Conservation (phyloP, 495 filamentous ascomycete species). For the Physcia stellaris region DNA sequence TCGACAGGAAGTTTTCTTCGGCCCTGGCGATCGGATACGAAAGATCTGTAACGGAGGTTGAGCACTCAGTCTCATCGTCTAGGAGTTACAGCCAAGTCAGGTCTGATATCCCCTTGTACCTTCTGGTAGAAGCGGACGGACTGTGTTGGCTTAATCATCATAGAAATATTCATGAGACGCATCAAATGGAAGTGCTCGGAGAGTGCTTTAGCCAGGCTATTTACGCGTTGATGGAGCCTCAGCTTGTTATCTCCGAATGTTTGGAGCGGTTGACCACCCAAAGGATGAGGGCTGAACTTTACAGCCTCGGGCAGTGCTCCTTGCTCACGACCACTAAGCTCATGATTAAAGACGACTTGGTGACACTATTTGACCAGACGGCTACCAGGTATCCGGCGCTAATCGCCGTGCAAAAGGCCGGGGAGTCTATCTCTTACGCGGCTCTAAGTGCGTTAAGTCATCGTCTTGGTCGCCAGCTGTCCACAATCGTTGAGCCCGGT, state of each 20-base stretch:
- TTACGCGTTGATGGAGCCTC: constrained; percentile 2
- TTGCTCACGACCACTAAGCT: background rate
- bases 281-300: no score
- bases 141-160: no score
- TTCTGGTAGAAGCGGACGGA: no score
- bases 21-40: constrained; percentile 2
- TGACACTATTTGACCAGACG: constrained; percentile 12
- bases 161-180: no score
- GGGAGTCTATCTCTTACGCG: constrained; percentile 9
- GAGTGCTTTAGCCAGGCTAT: no score
- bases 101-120: no score
- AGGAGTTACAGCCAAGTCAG: no score
- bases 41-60: no score
- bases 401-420: constrained; percentile 8
- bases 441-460: constrained; percentile 7
- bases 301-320: constrained; percentile 7
- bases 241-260: constrained; percentile 13
- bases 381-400: constrained; percentile 2
- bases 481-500: constrained; percentile 5
- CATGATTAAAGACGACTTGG: constrained; percentile 13
- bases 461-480: constrained; percentile 1
- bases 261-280: background rate
- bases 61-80: no score
- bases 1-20: constrained; percentile 2
- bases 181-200: no score